Percentiles rank a stretch among this genome's conserved stretches.
Conservation (phyloP, 208 protist species). For the Acanthamoeba healyi region DNA sequence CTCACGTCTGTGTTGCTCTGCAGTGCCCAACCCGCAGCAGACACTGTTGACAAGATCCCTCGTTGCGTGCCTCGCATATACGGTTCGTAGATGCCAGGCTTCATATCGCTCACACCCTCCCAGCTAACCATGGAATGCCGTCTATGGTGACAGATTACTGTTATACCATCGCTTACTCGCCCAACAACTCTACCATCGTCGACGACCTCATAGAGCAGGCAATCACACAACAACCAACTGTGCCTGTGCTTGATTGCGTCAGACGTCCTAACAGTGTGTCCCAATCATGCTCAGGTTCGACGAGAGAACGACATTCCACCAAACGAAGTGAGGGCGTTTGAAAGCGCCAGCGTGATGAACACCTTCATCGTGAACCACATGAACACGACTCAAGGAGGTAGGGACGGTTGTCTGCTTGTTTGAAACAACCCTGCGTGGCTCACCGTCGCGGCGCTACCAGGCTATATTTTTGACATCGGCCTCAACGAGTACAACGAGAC, state of each 20-base stretch:
- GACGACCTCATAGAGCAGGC: conserved; percentile 17
- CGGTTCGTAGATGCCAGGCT: neutral
- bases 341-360: neutral
- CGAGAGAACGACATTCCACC: conserved; percentile 51
- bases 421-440: too few relatives aligned
- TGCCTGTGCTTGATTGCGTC: too few relatives aligned
- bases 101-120: too few relatives aligned
- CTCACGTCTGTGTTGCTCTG: neutral
- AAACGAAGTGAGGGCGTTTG: conserved; percentile 42
- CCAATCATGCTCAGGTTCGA: conserved; percentile 59
- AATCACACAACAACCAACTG: too few relatives aligned
- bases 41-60: conserved; percentile 5
- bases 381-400: conserved; percentile 72
- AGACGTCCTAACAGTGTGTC: neutral
- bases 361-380: neutral
- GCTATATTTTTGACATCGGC: neutral
- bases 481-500: neutral
- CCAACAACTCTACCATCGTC: neutral
- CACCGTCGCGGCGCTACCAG: too few relatives aligned
- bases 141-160: neutral
- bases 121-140: too few relatives aligned
- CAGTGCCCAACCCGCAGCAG: neutral
- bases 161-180: conserved; percentile 61
- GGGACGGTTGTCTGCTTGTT: too few relatives aligned
- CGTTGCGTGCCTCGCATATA: neutral